Percentiles rank a stretch among this genome's conserved stretches.
phyloP scores from a whole-genome alignment of 495 filamentous ascomycete species.

The Penicillium samsonianum region DNA sequence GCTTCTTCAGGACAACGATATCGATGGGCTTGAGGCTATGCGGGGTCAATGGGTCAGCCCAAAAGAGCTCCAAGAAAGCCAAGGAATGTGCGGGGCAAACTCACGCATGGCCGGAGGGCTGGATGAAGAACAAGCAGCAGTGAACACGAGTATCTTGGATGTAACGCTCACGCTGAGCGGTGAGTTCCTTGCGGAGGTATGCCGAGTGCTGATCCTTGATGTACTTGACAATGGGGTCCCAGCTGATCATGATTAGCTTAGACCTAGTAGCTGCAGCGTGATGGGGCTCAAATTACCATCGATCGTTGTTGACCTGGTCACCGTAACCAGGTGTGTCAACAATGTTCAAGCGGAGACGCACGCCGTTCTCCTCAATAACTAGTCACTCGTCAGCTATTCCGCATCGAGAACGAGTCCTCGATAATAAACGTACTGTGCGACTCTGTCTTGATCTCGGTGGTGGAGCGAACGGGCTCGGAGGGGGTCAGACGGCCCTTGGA shows the following conservation, averaged over 20 bases:
- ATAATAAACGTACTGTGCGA: constrained; percentile 69
- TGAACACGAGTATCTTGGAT: constrained; percentile 99
- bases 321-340: constrained; percentile 80
- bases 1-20: constrained; percentile 98
- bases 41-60: not conserved
- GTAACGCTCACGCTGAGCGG: constrained; percentile 98
- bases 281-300: constrained; percentile 54
- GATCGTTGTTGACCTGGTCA: constrained; percentile 80
- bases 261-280: not conserved
- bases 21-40: constrained; percentile 89
- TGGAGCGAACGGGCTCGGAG: constrained; percentile 88
- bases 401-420: not conserved
- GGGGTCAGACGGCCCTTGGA: constrained; percentile 93
- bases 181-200: constrained; percentile 98
- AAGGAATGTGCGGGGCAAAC: constrained; percentile 21
- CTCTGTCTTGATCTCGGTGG: constrained; percentile 95
- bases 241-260: constrained; percentile 51
- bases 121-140: constrained; percentile 99
- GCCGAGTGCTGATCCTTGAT: constrained; percentile 99
- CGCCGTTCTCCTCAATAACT: constrained; percentile 96
- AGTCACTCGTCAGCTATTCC: constrained; percentile 25
- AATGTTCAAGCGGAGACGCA: constrained; percentile 76
- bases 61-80: not conserved
- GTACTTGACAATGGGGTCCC: constrained; percentile 98
- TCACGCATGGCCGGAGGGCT: constrained; percentile 92